A percentile compares a stretch with the other conserved stretches of the same genome.
Conservation (phyloP, 2,329 filamentous ascomycete genomes). For the Ceratocystis ficicola region DNA sequence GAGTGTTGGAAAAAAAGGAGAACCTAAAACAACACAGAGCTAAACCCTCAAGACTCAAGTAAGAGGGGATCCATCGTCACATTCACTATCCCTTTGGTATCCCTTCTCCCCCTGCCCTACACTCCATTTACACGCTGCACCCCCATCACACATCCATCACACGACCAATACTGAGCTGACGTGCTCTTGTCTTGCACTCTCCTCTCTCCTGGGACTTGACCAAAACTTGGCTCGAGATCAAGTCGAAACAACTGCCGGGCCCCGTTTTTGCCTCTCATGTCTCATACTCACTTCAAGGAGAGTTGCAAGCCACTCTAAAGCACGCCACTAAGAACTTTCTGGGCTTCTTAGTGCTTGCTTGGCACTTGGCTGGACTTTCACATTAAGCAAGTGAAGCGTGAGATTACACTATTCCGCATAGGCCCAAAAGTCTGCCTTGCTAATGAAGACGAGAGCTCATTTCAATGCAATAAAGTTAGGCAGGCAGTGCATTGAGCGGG, state of each 20-base stretch:
- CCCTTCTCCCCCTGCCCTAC: too few species aligned
- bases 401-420: not conserved
- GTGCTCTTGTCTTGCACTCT: not conserved
- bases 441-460: not conserved
- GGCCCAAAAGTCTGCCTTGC: not conserved
- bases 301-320: not conserved
- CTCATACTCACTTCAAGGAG: not conserved
- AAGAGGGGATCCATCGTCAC: too few species aligned
- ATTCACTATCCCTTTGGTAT: too few species aligned
- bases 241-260: not conserved
- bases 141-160: not conserved
- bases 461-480: not conserved
- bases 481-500: not conserved
- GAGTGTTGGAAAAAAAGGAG: too few species aligned
- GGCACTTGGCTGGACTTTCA: not conserved
- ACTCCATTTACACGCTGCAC: not conserved
- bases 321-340: not conserved
- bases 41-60: too few species aligned
- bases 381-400: not conserved
- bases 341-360: not conserved
- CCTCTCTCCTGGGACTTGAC: not conserved
- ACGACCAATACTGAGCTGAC: not conserved
- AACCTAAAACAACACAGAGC: too few species aligned
- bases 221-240: not conserved
- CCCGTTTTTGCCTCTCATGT: not conserved